Evolutionary conservation across 129 eudicot genomes (phyloP).

Genomic region (Chrysanthemum makinoi): DNA sequence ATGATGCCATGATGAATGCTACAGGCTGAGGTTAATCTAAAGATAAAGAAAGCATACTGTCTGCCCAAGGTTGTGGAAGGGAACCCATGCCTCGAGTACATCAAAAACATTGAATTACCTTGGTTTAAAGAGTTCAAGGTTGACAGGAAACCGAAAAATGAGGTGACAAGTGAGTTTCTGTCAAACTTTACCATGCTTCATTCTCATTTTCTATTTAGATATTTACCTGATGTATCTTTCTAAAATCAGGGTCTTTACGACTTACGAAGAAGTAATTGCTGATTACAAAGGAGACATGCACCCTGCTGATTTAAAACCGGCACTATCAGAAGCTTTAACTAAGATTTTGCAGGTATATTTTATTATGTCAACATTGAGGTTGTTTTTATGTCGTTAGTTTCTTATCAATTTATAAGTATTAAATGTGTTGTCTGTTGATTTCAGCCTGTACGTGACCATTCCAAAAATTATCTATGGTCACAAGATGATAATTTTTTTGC

Average conservation of each 20-base stretch:
- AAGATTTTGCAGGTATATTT: too few species aligned
- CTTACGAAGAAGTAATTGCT: too few species aligned
- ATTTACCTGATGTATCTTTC: background rate
- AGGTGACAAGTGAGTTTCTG: constrained; percentile 53
- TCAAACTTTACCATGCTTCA: too few species aligned
- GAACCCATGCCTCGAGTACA: constrained; percentile 67
- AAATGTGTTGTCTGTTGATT: background rate
- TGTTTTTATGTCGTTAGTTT: background rate
- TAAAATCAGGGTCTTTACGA: too few species aligned
- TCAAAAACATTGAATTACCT: constrained; percentile 52
- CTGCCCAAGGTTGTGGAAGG: constrained; percentile 54
- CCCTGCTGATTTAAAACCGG: too few species aligned
- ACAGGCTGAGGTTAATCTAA: constrained; percentile 67
- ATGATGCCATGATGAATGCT: constrained; percentile 6
- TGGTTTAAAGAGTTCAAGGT: constrained; percentile 60
- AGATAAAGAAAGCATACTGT: constrained; percentile 74
- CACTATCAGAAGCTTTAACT: too few species aligned
- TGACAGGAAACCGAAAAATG: constrained; percentile 48
- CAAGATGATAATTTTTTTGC: too few species aligned
- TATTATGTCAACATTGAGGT: too few species aligned
- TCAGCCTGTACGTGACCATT: constrained; percentile 55
- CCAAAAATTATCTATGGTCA: constrained; percentile 19
- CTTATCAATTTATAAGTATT: background rate
- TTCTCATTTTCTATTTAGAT: constrained; percentile 7
- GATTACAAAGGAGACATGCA: too few species aligned